These are phyloP conservation scores for Aspergillus sclerotioniger DNA, from an alignment of 495 filamentous ascomycete species.

Conservation along the genomic window DNA sequence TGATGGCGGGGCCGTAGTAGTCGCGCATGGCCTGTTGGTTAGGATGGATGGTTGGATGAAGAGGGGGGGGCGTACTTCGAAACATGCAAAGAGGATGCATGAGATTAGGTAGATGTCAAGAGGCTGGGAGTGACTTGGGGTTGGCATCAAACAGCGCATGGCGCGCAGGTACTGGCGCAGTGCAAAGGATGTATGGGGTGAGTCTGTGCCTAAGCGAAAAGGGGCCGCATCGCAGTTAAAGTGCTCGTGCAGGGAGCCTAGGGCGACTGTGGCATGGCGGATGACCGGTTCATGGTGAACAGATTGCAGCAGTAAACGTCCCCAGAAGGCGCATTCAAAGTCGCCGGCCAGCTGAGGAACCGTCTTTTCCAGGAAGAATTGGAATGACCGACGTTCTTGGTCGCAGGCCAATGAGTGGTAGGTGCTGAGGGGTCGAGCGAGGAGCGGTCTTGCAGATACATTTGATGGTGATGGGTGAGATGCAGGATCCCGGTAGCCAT, in stretches of 20 bases:
- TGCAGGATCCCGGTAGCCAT: neutral
- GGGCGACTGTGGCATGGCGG: neutral
- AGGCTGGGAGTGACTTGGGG: neutral
- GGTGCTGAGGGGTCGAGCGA: neutral
- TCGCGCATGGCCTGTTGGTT: neutral
- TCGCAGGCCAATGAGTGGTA: neutral
- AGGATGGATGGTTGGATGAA: neutral
- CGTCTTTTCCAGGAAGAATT: neutral
- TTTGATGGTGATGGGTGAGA: neutral
- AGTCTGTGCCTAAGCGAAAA: neutral
- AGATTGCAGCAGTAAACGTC: neutral
- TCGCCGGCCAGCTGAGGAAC: slow-evolving; percentile 3
- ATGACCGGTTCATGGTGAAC: neutral
- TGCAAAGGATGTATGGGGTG: neutral
- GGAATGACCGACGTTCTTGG: slow-evolving; percentile 1
- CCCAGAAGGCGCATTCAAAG: slow-evolving; percentile 4
- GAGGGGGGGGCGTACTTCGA: neutral
- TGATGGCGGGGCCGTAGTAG: neutral
- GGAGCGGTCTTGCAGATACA: neutral
- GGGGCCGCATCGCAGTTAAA: neutral
- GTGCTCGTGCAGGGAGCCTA: slow-evolving; percentile 1
- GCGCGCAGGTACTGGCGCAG: slow-evolving; percentile 1
- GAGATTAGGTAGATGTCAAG: neutral
- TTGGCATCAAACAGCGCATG: neutral
- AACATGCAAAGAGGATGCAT: neutral